A percentile compares a stretch with the other conserved stretches of the same genome.
phyloP scores from a whole-genome alignment of 2,329 filamentous ascomycete genomes.

The Emergomyces orientalis region DNA sequence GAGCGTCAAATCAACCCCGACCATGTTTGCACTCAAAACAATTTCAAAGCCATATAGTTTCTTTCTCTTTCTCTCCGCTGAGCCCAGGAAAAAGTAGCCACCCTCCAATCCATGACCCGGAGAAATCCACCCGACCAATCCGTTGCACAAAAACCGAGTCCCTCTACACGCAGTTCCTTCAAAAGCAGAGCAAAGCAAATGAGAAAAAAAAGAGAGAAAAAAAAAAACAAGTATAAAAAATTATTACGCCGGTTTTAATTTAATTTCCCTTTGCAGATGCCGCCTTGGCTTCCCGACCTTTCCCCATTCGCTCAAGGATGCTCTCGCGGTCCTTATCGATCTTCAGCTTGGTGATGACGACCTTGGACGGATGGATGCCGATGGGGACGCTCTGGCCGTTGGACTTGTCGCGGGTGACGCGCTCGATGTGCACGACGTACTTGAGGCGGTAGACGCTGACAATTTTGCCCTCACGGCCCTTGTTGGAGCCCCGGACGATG shows the following conservation, averaged over 20 bases:
- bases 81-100: not conserved
- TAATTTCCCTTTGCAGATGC: conserved; percentile 44
- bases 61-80: not conserved
- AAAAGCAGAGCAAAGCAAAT: not conserved
- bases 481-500: conserved; percentile 87
- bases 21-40: not conserved
- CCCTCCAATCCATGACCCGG: not conserved
- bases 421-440: conserved; percentile 95
- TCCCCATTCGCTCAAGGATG: conserved; percentile 39
- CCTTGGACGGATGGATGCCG: conserved; percentile 91
- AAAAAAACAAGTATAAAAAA: conserved; percentile 31
- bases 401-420: conserved; percentile 92
- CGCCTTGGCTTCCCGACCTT: conserved; percentile 48
- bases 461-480: conserved; percentile 98
- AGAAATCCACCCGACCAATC: not conserved
- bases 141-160: not conserved
- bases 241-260: conserved; percentile 32
- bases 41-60: conserved; percentile 1
- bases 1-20: not conserved
- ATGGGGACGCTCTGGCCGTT: conserved; percentile 93
- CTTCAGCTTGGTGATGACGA: conserved; percentile 98
- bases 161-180: not conserved
- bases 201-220: conserved; percentile 7
- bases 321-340: conserved; percentile 51
- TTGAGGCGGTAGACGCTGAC: conserved; percentile 97